Percentiles rank a stretch among this genome's conserved stretches.
phyloP scores from a whole-genome alignment of 169 alveolate genomes.

The Babesia caballi region DNA sequence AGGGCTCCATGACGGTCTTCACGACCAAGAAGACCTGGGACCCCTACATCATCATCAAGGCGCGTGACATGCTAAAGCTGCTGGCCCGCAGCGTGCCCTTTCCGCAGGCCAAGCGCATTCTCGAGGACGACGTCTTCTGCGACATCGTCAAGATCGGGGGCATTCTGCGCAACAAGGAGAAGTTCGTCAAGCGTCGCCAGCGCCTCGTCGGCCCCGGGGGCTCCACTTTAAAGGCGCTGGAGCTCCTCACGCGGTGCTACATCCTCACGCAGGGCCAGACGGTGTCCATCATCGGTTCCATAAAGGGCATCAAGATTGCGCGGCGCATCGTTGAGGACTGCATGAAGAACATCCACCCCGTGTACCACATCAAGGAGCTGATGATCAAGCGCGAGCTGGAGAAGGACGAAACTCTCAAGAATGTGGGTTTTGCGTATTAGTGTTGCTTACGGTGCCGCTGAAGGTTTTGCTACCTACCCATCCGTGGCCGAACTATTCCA shows the following conservation, averaged over 20 bases:
- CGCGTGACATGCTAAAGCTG: slow-evolving; percentile 92
- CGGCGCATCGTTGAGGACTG: slow-evolving; percentile 96
- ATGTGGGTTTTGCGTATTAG: slow-evolving; percentile 37
- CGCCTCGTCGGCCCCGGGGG: slow-evolving; percentile 99
- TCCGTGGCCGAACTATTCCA: too few species aligned
- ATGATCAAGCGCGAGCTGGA: slow-evolving; percentile 97
- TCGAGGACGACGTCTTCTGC: slow-evolving; percentile 91
- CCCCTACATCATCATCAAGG: slow-evolving; percentile 95
- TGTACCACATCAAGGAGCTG: slow-evolving; percentile 96
- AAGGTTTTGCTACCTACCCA: too few species aligned
- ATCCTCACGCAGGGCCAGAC: slow-evolving; percentile 97
- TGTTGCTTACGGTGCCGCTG: too few species aligned
- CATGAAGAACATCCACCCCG: slow-evolving; percentile 98
- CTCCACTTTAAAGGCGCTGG: slow-evolving; percentile 96
- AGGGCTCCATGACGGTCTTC: slow-evolving; percentile 98
- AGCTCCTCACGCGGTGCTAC: slow-evolving; percentile 97
- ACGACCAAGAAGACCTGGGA: slow-evolving; percentile 98
- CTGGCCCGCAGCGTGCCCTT: slow-evolving; percentile 98
- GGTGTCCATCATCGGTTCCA: slow-evolving; percentile 95
- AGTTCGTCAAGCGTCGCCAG: slow-evolving; percentile 97
- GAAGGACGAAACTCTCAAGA: slow-evolving; percentile 90
- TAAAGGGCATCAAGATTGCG: slow-evolving; percentile 90
- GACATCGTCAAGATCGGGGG: slow-evolving; percentile 97
- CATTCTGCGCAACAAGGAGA: slow-evolving; percentile 90
- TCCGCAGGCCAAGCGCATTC: slow-evolving; percentile 94